Conservation (phyloP, 495 filamentous ascomycete species). For the Hypoxylon lienhwacheense region DNA sequence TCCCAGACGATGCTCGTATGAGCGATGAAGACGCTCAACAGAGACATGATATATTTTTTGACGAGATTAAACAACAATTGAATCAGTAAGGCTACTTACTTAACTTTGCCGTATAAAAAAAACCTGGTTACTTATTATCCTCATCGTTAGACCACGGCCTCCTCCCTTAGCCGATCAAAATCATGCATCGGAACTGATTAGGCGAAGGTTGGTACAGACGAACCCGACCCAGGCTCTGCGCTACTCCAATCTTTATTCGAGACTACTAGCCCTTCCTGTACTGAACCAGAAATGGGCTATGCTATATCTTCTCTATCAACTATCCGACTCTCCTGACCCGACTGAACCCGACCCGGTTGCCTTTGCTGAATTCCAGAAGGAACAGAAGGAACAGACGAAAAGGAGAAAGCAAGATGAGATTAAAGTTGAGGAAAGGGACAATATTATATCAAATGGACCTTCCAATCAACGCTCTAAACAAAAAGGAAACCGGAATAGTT, state of each 20-base stretch:
- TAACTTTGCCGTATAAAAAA: not conserved
- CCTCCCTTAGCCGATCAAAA: conserved; percentile 66
- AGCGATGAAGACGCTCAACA: conserved; percentile 54
- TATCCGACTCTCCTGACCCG: conserved; percentile 65
- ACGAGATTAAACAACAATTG: conserved; percentile 51
- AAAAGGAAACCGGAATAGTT: too few species aligned
- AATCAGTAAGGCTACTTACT: conserved; percentile 45
- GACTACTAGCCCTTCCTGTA: conserved; percentile 84
- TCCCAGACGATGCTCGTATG: conserved; percentile 53
- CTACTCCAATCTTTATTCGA: conserved; percentile 86
- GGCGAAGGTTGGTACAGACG: conserved; percentile 75
- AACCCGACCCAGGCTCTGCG: conserved; percentile 82
- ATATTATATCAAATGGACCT: conserved; percentile 29
- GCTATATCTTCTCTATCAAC: conserved; percentile 81
- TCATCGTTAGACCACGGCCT: conserved; percentile 31
- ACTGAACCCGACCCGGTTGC: conserved; percentile 44
- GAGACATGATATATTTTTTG: conserved; percentile 54
- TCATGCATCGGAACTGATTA: conserved; percentile 89
- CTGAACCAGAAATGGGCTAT: conserved; percentile 96
- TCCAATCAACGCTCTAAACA: too few species aligned
- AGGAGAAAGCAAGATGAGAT: too few species aligned
- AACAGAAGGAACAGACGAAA: conserved; percentile 30
- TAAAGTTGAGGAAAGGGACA: conserved; percentile 33
- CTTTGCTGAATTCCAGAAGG: conserved; percentile 39
- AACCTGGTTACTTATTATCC: not conserved